phyloP scores from a whole-genome alignment of 345 rosid species.

The Dipteronia dyeriana region DNA sequence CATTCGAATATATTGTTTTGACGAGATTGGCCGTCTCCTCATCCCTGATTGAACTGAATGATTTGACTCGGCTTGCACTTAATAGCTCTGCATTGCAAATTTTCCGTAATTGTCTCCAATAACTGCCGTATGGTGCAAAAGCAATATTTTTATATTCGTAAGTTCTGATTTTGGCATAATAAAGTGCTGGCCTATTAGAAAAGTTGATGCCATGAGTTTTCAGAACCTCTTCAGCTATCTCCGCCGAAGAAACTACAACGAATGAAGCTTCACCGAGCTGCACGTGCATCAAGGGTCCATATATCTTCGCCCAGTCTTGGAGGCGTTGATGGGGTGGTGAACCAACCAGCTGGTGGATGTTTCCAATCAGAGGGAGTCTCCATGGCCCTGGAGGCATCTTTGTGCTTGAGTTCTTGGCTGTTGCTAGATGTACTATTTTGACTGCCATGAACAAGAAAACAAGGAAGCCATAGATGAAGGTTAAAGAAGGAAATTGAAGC shows the following conservation, averaged over 20 bases:
- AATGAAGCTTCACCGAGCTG: slow-evolving; percentile 21
- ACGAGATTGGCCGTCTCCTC: slow-evolving; percentile 9
- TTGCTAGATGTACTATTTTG: neutral
- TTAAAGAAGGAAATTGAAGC: slow-evolving; percentile 10
- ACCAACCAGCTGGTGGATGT: slow-evolving; percentile 22
- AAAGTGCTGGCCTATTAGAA: slow-evolving; percentile 31
- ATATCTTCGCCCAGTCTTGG: slow-evolving; percentile 12
- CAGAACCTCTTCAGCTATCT: slow-evolving; percentile 31
- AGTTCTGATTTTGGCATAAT: neutral
- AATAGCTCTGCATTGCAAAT: slow-evolving; percentile 26
- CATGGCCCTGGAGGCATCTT: slow-evolving; percentile 32
- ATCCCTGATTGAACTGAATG: slow-evolving; percentile 18
- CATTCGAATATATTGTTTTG: neutral
- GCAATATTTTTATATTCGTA: slow-evolving; percentile 16
- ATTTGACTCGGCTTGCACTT: slow-evolving; percentile 21
- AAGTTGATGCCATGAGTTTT: slow-evolving; percentile 35
- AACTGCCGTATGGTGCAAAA: slow-evolving; percentile 29
- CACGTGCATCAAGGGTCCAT: slow-evolving; percentile 33
- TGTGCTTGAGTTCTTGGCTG: neutral
- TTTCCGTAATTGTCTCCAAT: slow-evolving; percentile 26
- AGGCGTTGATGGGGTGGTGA: slow-evolving; percentile 20
- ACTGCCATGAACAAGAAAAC: neutral
- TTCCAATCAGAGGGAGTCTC: slow-evolving; percentile 31
- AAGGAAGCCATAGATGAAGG: slow-evolving; percentile 7
- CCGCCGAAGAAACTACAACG: slow-evolving; percentile 28